Evolutionary conservation across 192 early-diverging fungal species (phyloP).

Genomic region (Podila minutissima): DNA sequence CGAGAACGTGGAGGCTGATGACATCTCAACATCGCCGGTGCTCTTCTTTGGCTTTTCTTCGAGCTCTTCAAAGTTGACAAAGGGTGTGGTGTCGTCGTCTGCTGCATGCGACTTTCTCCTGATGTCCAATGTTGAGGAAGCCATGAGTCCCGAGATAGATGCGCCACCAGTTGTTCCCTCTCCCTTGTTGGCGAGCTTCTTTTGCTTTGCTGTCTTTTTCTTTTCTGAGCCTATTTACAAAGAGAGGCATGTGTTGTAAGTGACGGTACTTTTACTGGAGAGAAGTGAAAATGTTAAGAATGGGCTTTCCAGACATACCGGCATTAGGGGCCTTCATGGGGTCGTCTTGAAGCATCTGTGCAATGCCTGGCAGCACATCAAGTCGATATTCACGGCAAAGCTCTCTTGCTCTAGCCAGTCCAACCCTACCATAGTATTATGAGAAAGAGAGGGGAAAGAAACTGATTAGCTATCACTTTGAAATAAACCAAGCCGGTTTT

Average conservation of each 20-base stretch:
- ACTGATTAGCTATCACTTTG: neutral
- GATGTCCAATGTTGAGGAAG: conserved; percentile 8
- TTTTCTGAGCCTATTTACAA: conserved; percentile 9
- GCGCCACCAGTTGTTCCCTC: neutral
- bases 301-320: conserved; percentile 14
- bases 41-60: conserved; percentile 37
- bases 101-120: conserved; percentile 42
- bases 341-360: conserved; percentile 48
- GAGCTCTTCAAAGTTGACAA: conserved; percentile 49
- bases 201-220: conserved; percentile 15
- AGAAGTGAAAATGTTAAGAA: too few relatives aligned
- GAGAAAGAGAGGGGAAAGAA: neutral
- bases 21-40: conserved; percentile 33
- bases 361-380: conserved; percentile 40
- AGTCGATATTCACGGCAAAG: conserved; percentile 44
- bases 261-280: too few relatives aligned
- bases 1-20: neutral
- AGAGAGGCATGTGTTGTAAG: neutral
- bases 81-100: conserved; percentile 45
- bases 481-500: neutral
- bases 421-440: conserved; percentile 18
- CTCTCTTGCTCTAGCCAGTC: conserved; percentile 39
- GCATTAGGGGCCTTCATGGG: conserved; percentile 18
- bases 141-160: neutral
- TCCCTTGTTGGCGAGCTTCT: conserved; percentile 12